Evolutionary conservation across 176 grass and related monocot genomes (phyloP).

Genomic region (Tuctoria greenei): DNA sequence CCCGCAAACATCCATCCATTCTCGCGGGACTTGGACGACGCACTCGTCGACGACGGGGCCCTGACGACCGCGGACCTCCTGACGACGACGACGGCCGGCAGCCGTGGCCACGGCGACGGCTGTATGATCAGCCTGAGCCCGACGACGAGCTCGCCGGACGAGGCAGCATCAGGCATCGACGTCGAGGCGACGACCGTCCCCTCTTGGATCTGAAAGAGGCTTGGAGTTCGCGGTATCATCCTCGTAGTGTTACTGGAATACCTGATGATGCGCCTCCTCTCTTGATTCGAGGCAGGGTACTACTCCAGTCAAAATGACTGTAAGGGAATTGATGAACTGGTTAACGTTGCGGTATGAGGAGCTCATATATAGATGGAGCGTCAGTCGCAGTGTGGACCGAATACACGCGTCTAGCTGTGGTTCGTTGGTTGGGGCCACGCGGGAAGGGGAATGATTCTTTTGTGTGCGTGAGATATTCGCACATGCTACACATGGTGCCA

Average conservation of each 20-base stretch:
- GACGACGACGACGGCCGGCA: constrained; percentile 27
- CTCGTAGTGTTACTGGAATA: not conserved
- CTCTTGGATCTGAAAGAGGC: constrained; percentile 43
- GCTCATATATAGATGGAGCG: constrained; percentile 17
- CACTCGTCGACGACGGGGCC: not conserved
- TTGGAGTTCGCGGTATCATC: constrained; percentile 36
- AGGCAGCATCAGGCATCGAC: not conserved
- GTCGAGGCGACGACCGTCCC: not conserved
- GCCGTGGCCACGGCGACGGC: constrained; percentile 14
- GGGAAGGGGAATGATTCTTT: not conserved
- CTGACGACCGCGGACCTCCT: constrained; percentile 41
- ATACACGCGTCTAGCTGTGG: constrained; percentile 5
- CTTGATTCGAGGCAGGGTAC: not conserved
- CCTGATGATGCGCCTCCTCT: not conserved
- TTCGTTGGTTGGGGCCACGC: not conserved
- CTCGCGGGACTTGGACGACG: not conserved
- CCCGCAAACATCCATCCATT: not conserved
- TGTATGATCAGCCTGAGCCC: constrained; percentile 73
- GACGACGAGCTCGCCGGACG: constrained; percentile 39
- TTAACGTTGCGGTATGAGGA: not conserved
- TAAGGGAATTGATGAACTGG: not conserved
- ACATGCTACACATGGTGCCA: constrained; percentile 25
- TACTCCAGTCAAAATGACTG: not conserved
- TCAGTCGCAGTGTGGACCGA: not conserved
- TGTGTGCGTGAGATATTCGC: not conserved